Percentiles rank a stretch among this genome's conserved stretches.
Evolutionary conservation across 2,329 filamentous ascomycete species (phyloP).

Genomic region (Parastagonospora avenae): DNA sequence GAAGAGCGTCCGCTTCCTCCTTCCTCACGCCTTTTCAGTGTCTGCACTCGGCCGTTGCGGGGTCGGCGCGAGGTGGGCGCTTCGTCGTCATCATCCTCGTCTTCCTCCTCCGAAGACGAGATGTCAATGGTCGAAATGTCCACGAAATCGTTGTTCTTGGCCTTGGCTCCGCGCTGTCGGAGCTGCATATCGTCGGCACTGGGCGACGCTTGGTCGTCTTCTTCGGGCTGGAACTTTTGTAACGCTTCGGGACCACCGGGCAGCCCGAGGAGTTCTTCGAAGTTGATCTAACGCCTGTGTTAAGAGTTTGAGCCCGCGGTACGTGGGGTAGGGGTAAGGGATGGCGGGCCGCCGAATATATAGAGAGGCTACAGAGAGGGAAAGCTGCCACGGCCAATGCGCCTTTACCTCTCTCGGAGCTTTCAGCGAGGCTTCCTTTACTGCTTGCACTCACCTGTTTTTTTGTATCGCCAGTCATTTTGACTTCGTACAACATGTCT

Average conservation of each 20-base stretch:
- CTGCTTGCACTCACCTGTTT: constrained; percentile 48
- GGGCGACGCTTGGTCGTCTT: constrained; percentile 19
- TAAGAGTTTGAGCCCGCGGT: background rate
- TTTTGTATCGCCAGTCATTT: constrained; percentile 47
- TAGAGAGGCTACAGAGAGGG: background rate
- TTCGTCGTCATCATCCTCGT: constrained; percentile 14
- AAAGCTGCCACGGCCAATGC: background rate
- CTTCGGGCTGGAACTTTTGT: constrained; percentile 45
- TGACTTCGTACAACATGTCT: constrained; percentile 48
- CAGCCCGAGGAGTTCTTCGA: constrained; percentile 51
- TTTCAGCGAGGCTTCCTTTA: constrained; percentile 1
- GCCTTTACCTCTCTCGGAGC: background rate
- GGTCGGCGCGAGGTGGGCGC: constrained; percentile 8
- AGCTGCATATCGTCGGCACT: constrained; percentile 31
- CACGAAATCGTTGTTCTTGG: constrained; percentile 28
- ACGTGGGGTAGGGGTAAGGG: background rate
- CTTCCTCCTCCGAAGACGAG: constrained; percentile 43
- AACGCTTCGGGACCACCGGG: constrained; percentile 56
- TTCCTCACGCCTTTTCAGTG: constrained; percentile 7
- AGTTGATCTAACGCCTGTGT: constrained; percentile 48
- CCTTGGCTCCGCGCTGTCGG: constrained; percentile 20
- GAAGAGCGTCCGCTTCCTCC: constrained; percentile 13
- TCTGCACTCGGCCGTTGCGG: constrained; percentile 20
- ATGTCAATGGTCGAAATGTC: constrained; percentile 36
- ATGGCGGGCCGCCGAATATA: background rate